Evolutionary conservation across 2,329 filamentous ascomycete species (phyloP), one percentile per base, ranked within the genome.

Genomic region (Emmonsiellopsis sp.): DNA sequence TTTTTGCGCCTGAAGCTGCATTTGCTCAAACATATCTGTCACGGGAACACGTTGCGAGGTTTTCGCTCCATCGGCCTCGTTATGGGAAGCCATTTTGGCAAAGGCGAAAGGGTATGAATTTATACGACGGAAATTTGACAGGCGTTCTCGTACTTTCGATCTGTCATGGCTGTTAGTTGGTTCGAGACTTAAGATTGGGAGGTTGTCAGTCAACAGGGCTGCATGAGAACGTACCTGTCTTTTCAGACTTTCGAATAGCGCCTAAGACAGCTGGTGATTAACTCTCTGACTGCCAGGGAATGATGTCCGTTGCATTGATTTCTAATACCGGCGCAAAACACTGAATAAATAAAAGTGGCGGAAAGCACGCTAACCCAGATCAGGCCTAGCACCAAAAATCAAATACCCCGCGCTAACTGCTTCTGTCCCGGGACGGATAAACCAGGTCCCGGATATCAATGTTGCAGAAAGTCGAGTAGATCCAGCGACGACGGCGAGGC

Each of bases 391-490:
- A 33, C 49, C 21, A 40, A 46, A 45, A 46, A 45, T 9, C 45
- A 42, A 45, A 45, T 53, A 55, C 68, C 68, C 61, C 71, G 71
- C 60, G 71, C 65, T 61, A 68, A 61, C 49, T 61, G 60, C 45
- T 37, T 57, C 60, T 59, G 57, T 58, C 59, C 62, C 58, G 34
- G 58, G 45, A 53, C 40, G 51, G 51, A 51, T 46, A 49, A 49
- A 39, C 42, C 49, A 6, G 34, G 21, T 3, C 32, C 31, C 51
- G 27, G 47, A 32, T 21, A 51, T 61, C 56, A 62, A 56, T 66
- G 72, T 61, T 78, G 74, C 56, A 79, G 70, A 60, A 80, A 77
- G 59, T 80, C 77, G 66, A 80, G 74, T 31, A 80, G 65, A 61
- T 78, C 76, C 5, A 80, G 67, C 10, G 68, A 73, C 11, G 60